phyloP scores from a whole-genome alignment of 2,329 filamentous ascomycete species.

The Gremmenia infestans region DNA sequence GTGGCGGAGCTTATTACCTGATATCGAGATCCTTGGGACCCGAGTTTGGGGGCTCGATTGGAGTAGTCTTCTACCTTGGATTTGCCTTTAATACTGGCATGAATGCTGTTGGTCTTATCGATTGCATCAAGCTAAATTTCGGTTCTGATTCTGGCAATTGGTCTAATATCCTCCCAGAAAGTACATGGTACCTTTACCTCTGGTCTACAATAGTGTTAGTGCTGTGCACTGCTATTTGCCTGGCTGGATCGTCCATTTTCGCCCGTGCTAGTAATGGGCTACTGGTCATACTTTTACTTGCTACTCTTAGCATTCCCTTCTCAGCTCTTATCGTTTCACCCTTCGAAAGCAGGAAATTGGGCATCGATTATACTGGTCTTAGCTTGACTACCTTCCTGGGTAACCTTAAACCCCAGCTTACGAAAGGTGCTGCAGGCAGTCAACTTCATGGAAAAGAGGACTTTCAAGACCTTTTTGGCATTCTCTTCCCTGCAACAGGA shows the following conservation, averaged over 20 bases:
- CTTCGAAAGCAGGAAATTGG: conserved; percentile 57
- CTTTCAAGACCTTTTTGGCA: conserved; percentile 80
- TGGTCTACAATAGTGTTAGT: conserved; percentile 68
- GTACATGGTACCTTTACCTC: conserved; percentile 72
- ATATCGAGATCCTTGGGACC: conserved; percentile 82
- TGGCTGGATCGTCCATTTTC: conserved; percentile 76
- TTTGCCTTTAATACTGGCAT: conserved; percentile 81
- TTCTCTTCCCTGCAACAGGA: conserved; percentile 67
- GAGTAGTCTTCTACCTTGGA: conserved; percentile 86
- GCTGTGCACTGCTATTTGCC: conserved; percentile 68
- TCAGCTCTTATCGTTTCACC: conserved; percentile 66
- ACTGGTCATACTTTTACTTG: conserved; percentile 63
- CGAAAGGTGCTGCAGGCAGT: conserved; percentile 55
- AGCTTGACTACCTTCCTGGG: conserved; percentile 62
- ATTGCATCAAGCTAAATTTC: conserved; percentile 75
- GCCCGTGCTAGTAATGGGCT: conserved; percentile 74
- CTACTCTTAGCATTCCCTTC: conserved; percentile 76
- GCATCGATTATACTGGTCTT: conserved; percentile 74
- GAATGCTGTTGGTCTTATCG: conserved; percentile 81
- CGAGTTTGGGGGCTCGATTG: conserved; percentile 85
- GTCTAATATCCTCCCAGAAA: conserved; percentile 58
- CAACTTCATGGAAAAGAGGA: conserved; percentile 59
- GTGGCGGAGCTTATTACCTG: conserved; percentile 82
- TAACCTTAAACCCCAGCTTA: conserved; percentile 68
- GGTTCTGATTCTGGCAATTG: conserved; percentile 52